Conservation (phyloP, 2,329 filamentous ascomycete species). For the Paraconiothyrium brasiliense region DNA sequence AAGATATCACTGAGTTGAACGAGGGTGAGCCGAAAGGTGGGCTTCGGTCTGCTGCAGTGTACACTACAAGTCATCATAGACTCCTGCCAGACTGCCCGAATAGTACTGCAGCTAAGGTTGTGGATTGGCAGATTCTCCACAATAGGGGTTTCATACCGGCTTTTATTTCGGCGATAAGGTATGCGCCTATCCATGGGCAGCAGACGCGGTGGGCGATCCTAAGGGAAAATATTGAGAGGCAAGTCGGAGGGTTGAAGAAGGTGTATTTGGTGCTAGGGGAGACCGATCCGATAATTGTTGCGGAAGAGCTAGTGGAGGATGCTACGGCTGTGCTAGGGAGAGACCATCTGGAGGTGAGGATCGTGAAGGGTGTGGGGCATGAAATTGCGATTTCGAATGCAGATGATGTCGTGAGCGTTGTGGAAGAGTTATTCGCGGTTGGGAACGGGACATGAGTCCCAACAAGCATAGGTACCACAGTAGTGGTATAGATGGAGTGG, state of each 20-base stretch:
- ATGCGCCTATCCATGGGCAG: slow-evolving; percentile 74
- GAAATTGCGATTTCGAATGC: slow-evolving; percentile 73
- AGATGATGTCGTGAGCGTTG: slow-evolving; percentile 65
- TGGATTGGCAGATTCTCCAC: slow-evolving; percentile 73
- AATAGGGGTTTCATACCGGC: slow-evolving; percentile 75
- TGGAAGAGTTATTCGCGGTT: slow-evolving; percentile 42
- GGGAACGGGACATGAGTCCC: too few relatives aligned
- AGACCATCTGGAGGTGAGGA: slow-evolving; percentile 65
- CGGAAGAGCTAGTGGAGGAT: slow-evolving; percentile 71
- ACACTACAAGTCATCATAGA: slow-evolving; percentile 28
- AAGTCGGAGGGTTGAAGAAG: slow-evolving; percentile 55
- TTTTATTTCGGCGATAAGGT: slow-evolving; percentile 75
- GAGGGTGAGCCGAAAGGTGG: slow-evolving; percentile 11
- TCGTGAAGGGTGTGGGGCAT: slow-evolving; percentile 70
- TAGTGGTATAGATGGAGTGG: too few relatives aligned
- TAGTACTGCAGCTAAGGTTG: slow-evolving; percentile 69
- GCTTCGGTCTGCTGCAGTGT: slow-evolving; percentile 31
- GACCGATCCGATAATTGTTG: slow-evolving; percentile 72
- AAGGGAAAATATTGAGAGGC: slow-evolving; percentile 48
- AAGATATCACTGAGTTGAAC: slow-evolving; percentile 26
- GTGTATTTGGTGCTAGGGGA: slow-evolving; percentile 73
- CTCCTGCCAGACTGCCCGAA: slow-evolving; percentile 63
- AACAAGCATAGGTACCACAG: too few relatives aligned
- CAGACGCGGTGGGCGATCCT: slow-evolving; percentile 70
- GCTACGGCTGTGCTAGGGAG: slow-evolving; percentile 65